Conservation (phyloP, 2,329 filamentous ascomycete genomes). For the Pestalotiopsis sp. region DNA sequence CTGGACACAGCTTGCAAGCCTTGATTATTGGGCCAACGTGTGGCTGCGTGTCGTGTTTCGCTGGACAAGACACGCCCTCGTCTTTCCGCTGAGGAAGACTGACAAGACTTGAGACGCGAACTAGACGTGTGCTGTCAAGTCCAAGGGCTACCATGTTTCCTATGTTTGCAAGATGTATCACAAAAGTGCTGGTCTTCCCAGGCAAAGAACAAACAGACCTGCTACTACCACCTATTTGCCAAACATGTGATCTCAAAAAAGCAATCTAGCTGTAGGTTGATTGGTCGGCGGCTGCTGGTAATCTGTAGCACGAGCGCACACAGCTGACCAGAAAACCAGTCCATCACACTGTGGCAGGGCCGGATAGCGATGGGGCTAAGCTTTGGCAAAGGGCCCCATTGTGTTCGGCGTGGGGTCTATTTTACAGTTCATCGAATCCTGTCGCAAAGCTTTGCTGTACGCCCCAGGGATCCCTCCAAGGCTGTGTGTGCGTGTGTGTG, state of each 20-base stretch:
- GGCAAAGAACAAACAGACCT: too few relatives aligned
- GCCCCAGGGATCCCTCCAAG: constrained; percentile 38
- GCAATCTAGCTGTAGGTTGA: not conserved
- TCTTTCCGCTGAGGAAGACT: too few relatives aligned
- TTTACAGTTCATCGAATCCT: not conserved
- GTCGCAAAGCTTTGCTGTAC: constrained; percentile 19
- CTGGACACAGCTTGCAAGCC: too few relatives aligned
- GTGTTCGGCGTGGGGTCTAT: not conserved
- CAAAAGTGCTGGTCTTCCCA: too few relatives aligned
- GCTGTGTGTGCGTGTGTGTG: not conserved
- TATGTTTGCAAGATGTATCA: too few relatives aligned
- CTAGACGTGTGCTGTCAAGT: too few relatives aligned
- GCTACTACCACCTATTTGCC: not conserved
- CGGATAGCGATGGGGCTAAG: not conserved
- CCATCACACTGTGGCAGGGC: not conserved
- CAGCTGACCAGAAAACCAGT: not conserved
- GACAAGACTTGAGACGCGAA: too few relatives aligned
- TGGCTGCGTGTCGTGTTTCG: too few relatives aligned
- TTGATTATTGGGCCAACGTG: too few relatives aligned
- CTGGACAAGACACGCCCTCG: too few relatives aligned
- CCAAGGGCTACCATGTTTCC: too few relatives aligned
- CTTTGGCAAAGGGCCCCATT: not conserved
- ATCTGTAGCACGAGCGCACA: not conserved
- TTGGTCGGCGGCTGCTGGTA: not conserved
- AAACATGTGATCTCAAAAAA: not conserved